These are phyloP conservation scores for Podospora anserina DNA, from an alignment of 495 filamentous ascomycete genomes.

Conservation along the genomic window DNA sequence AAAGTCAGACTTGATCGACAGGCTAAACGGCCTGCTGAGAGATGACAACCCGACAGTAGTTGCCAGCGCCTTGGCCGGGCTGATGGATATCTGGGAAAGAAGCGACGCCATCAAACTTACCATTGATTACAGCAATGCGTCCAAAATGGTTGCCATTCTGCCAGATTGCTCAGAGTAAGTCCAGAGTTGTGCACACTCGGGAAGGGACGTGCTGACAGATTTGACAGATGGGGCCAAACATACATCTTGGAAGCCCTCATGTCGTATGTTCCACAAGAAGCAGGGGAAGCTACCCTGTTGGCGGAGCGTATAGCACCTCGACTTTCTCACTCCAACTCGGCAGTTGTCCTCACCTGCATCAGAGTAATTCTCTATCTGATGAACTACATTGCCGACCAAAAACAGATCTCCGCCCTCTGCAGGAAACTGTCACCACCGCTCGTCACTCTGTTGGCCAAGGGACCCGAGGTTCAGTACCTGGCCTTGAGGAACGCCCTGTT, in stretches of 20 bases:
- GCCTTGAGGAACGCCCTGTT: constrained; percentile 91
- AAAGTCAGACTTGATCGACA: constrained; percentile 84
- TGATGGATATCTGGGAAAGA: constrained; percentile 98
- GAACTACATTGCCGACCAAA: constrained; percentile 97
- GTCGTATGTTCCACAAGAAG: constrained; percentile 95
- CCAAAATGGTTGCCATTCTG: constrained; percentile 94
- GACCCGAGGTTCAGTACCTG: constrained; percentile 95
- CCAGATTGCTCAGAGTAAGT: constrained; percentile 95
- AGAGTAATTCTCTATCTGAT: constrained; percentile 95
- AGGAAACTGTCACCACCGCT: constrained; percentile 93
- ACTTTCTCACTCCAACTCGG: constrained; percentile 91
- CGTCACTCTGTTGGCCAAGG: constrained; percentile 92
- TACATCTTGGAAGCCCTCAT: constrained; percentile 98
- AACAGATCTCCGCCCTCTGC: constrained; percentile 83
- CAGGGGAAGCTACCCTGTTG: constrained; percentile 78
- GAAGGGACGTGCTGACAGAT: constrained; percentile 25
- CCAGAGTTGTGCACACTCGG: neutral
- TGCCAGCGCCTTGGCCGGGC: constrained; percentile 81
- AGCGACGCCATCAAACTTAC: constrained; percentile 97
- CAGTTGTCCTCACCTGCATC: constrained; percentile 93
- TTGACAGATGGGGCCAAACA: constrained; percentile 88
- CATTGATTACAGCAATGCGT: constrained; percentile 94
- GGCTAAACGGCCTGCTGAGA: constrained; percentile 81
- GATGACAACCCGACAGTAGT: constrained; percentile 98
- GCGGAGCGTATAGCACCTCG: constrained; percentile 92